Evolutionary conservation across 345 rosid species (phyloP).

Genomic region (Noccaea caerulescens): DNA sequence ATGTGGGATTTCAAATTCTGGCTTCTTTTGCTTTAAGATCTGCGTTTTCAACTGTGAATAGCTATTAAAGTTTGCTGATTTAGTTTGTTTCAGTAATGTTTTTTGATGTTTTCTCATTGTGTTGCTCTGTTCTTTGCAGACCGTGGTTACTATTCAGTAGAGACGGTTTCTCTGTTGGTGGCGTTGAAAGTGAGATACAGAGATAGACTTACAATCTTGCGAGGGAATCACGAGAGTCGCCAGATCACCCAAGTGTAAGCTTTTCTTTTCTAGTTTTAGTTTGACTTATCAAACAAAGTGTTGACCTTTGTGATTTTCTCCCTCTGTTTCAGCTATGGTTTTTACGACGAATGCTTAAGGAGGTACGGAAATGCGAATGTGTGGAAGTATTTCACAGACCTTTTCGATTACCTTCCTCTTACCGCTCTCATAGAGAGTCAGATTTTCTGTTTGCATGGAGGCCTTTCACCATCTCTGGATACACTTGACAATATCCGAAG

Average conservation of each 20-base stretch:
- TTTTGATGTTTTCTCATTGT: too few species aligned
- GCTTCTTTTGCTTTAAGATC: conserved; percentile 17
- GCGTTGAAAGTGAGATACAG: conserved; percentile 95
- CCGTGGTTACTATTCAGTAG: conserved; percentile 98
- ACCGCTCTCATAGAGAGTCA: conserved; percentile 96
- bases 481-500: conserved; percentile 81
- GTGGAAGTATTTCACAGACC: conserved; percentile 92
- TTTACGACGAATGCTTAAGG: conserved; percentile 49
- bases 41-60: conserved; percentile 11
- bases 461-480: conserved; percentile 87
- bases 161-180: conserved; percentile 94
- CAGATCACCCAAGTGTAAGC: conserved; percentile 99
- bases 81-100: too few species aligned
- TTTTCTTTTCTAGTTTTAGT: conserved; percentile 4
- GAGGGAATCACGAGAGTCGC: conserved; percentile 99
- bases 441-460: conserved; percentile 89
- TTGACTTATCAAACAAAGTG: background rate
- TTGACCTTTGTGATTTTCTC: conserved; percentile 7
- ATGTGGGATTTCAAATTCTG: background rate
- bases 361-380: conserved; percentile 79
- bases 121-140: conserved; percentile 53
- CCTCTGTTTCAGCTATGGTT: conserved; percentile 43
- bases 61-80: too few species aligned
- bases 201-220: conserved; percentile 89
- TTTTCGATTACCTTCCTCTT: conserved; percentile 89